Percentiles rank a stretch among this genome's conserved stretches.
Evolutionary conservation across 768 basidiomycete genomes (phyloP).

Genomic region (Boletus rubescentipes): DNA sequence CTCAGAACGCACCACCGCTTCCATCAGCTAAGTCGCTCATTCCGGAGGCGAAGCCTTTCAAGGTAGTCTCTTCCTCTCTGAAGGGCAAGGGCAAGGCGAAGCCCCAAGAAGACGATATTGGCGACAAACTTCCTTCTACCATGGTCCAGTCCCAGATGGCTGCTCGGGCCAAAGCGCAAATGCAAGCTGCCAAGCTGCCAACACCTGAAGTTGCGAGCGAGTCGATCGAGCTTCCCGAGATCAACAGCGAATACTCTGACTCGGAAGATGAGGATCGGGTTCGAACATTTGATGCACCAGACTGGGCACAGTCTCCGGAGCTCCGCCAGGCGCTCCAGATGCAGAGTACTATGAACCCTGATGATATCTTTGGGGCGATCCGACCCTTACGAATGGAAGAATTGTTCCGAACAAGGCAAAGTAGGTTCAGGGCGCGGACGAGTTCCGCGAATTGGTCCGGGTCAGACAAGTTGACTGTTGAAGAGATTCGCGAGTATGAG

Average conservation of each 20-base stretch:
- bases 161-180: slow-evolving; percentile 65
- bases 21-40: slow-evolving; percentile 32
- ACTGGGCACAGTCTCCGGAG: slow-evolving; percentile 92
- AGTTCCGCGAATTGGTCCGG: slow-evolving; percentile 97
- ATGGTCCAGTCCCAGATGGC: slow-evolving; percentile 67
- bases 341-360: slow-evolving; percentile 87
- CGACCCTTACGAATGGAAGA: slow-evolving; percentile 90
- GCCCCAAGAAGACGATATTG: slow-evolving; percentile 48
- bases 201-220: slow-evolving; percentile 61
- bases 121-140: slow-evolving; percentile 56
- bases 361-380: slow-evolving; percentile 90
- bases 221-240: slow-evolving; percentile 90
- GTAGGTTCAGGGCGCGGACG: slow-evolving; percentile 83
- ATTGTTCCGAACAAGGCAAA: slow-evolving; percentile 77
- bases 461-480: slow-evolving; percentile 79
- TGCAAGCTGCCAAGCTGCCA: slow-evolving; percentile 55
- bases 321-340: slow-evolving; percentile 73
- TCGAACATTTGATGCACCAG: slow-evolving; percentile 70
- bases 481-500: slow-evolving; percentile 87
- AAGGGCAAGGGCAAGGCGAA: slow-evolving; percentile 54
- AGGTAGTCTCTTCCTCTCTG: slow-evolving; percentile 33
- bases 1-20: slow-evolving; percentile 29
- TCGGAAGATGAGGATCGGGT: slow-evolving; percentile 87
- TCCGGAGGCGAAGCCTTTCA: slow-evolving; percentile 35
- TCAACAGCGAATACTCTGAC: slow-evolving; percentile 95